Base-by-base conservation (phyloP, 805 yeast species). In the Saccharomycopsis sp. region DNA sequence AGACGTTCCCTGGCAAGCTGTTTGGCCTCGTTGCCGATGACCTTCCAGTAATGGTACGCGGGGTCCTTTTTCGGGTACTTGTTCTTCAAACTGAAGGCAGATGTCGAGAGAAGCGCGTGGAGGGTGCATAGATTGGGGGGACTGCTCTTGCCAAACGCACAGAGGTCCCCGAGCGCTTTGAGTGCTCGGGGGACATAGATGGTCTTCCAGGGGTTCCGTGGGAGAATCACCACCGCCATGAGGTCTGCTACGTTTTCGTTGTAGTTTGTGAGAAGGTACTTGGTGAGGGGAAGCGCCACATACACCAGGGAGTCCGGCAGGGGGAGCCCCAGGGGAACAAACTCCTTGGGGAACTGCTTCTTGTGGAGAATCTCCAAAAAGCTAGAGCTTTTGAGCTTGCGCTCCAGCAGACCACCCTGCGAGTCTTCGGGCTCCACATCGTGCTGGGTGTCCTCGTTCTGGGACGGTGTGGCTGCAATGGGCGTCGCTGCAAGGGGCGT, bases 151-250 rank as follows among this genome's bases (percentile, higher is more conserved):
- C 96, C 96, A 47, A 84, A 68, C 1, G 91, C 84, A 24, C 84
- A 80, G 24, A 89, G 71, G 66, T 90, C 96, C 2, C 96, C 96
- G 24, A 90, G 75, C 0, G 96, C 96, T 75, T 81, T 76, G 34
- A 87, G 70, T 0, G 96, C 96, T 53, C 94, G 71, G 0, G 96
- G 96, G 60, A 89, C 83, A 69, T 88, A 89, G n/a, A 89, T 82
- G 1, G 86, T 83, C 64, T 85, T 86, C 96, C 96, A 90, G 0
- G 96, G 96, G 67, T 88, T 90, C 61, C 85, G 87, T 0, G 87
- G 81, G 23, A 81, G 69, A 0, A 85, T 85, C 21, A 85, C 80
- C 2, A 85, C 90, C 0, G 89, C 81, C 90, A 86, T 84, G 56
- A 82, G 70, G 67, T 88, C 94, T 0, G 92, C 92, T 1, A 90